A percentile compares a stretch with the other conserved stretches of the same genome.
phyloP scores from a whole-genome alignment of 352 stramenopile species.

The Lagenidium sp. region DNA sequence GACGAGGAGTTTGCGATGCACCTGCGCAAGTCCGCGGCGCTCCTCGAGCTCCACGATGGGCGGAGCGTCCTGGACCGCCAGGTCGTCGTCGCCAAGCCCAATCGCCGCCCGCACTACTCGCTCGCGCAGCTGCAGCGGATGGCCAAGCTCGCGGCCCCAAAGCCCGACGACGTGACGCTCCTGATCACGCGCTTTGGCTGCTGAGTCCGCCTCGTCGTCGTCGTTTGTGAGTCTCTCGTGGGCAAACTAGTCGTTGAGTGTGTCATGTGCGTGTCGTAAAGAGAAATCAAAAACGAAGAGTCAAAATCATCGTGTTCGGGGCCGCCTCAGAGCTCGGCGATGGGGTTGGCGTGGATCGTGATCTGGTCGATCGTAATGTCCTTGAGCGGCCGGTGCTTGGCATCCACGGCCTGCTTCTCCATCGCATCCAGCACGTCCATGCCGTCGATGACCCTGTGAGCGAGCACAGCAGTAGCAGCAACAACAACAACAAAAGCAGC shows the following conservation, averaged over 20 bases:
- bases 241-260: no score
- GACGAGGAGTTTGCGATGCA: constrained; percentile 33
- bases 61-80: constrained; percentile 48
- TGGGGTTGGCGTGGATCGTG: constrained; percentile 91
- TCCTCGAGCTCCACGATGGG: constrained; percentile 37
- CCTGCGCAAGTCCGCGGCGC: constrained; percentile 31
- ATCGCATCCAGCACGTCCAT: constrained; percentile 96
- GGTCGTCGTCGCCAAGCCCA: constrained; percentile 33
- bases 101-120: constrained; percentile 61
- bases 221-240: no score
- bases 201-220: no score
- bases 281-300: no score
- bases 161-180: constrained; percentile 74
- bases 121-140: constrained; percentile 63
- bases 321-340: constrained; percentile 63
- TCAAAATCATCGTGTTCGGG: no score
- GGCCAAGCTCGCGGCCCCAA: constrained; percentile 65
- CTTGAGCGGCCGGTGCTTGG: constrained; percentile 85
- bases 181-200: constrained; percentile 46
- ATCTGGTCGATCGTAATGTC: constrained; percentile 85
- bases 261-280: no score
- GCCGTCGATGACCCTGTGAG: constrained; percentile 87
- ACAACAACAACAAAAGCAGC: not conserved
- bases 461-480: not conserved
- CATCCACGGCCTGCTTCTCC: constrained; percentile 90